phyloP scores from a whole-genome alignment of 768 basidiomycete species.

The Lactarius hatsudake region DNA sequence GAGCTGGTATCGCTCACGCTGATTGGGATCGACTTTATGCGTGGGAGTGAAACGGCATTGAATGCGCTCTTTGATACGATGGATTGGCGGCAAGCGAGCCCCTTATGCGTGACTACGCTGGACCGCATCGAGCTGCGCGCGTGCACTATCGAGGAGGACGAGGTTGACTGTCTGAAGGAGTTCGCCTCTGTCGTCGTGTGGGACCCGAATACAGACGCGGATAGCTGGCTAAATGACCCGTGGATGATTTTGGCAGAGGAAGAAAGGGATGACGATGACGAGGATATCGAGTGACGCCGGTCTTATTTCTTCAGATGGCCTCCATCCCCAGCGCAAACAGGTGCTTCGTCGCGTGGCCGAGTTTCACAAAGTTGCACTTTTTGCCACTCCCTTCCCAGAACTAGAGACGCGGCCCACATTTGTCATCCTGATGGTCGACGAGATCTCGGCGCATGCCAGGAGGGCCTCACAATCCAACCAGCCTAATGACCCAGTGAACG shows the following conservation, averaged over 20 bases:
- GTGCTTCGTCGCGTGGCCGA: neutral
- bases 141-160: slow-evolving; percentile 14
- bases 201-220: slow-evolving; percentile 16
- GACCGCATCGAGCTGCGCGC: slow-evolving; percentile 21
- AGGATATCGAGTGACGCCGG: neutral
- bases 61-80: slow-evolving; percentile 4
- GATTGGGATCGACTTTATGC: slow-evolving; percentile 13
- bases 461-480: neutral
- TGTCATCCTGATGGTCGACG: neutral
- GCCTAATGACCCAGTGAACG: neutral
- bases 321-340: neutral
- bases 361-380: neutral
- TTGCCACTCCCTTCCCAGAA: neutral
- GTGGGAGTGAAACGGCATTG: slow-evolving; percentile 6
- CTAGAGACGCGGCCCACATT: neutral
- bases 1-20: slow-evolving; percentile 20
- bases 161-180: slow-evolving; percentile 5
- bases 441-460: neutral
- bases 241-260: slow-evolving; percentile 4
- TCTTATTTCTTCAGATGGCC: neutral
- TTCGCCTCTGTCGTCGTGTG: slow-evolving; percentile 20
- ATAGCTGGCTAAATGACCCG: slow-evolving; percentile 17
- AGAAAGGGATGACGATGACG: neutral
- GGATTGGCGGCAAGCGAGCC: slow-evolving; percentile 15
- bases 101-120: slow-evolving; percentile 16